Evolutionary conservation across 768 basidiomycete genomes (phyloP), one percentile per base, ranked within the genome.

Genomic region (Aureoboletus auriporus): DNA sequence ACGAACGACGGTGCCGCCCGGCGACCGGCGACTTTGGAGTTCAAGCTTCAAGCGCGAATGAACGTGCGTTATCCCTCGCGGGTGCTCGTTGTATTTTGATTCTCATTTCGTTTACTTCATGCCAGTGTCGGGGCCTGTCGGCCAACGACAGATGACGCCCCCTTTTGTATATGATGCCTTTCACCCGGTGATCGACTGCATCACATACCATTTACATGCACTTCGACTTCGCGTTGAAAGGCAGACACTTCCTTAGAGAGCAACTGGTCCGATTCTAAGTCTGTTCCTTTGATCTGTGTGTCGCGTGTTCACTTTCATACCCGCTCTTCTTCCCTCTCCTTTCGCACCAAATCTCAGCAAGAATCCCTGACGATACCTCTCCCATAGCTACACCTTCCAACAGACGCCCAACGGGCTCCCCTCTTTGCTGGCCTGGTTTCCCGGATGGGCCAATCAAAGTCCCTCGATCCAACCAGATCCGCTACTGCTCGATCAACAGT

Each of bases 181-280:
- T 23, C 20, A 23, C 20, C 20, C 20, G 2, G 20, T 23, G 20
- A 23, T 23, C 4, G 20, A 23, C 20, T 23, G 20, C 20, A 23
- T 23, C 20, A 23, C 20, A 23, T 4, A 2, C 20, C 20, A 23
- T n/a, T n/a, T n/a, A n/a, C n/a, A n/a, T n/a, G n/a, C 20, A 93
- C 89, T 64, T 93, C 90, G 23, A 90, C 71, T 67, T 93, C 91
- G 27, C 91, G 79, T 58, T 91, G 87, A 63, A 93, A 86, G 5
- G 88, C 89, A 12, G 84, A 84, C 1, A 89, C 88, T 60, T 93
- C 89, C 46, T 86, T 74, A 42, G 75, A 85, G 39, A 93, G 74
- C 6, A 93, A 70, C 65, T 83, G 86, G 47, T 93, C 90, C n/a
- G 93, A 68, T 38, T 92, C 90, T 3, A 67, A 65, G 41, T 80